These are phyloP conservation scores for Nemania bipapillata DNA, from an alignment of 2,329 filamentous ascomycete genomes.

Conservation along the genomic window DNA sequence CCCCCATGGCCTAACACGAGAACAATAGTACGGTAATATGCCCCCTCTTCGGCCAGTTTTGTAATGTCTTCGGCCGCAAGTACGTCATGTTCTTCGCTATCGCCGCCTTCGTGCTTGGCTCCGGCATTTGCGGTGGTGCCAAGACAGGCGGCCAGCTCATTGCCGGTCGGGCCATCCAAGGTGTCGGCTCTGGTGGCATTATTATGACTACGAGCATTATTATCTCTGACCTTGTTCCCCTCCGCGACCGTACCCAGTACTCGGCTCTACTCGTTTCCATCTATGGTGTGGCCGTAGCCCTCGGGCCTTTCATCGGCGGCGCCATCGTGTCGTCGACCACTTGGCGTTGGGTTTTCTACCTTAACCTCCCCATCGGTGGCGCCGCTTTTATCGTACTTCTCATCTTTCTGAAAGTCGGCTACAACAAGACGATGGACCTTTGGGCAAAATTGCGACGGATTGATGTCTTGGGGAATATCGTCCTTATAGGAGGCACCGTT, in stretches of 20 bases:
- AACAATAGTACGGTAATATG: conserved; percentile 13
- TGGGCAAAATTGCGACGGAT: conserved; percentile 8
- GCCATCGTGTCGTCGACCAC: conserved; percentile 7
- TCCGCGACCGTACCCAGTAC: background rate
- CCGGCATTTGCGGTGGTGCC: conserved; percentile 31
- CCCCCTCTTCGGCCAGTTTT: conserved; percentile 55
- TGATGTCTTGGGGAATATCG: conserved; percentile 6
- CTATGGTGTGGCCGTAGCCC: background rate
- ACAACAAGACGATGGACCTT: conserved; percentile 20
- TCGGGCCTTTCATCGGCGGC: conserved; percentile 17
- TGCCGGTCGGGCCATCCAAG: conserved; percentile 14
- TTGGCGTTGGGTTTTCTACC: conserved; percentile 36
- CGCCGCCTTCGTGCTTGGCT: conserved; percentile 12
- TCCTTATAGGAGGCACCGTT: conserved; percentile 21
- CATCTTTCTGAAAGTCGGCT: conserved; percentile 36
- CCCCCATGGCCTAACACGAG: background rate
- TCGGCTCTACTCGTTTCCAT: conserved; percentile 1
- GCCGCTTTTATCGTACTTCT: conserved; percentile 46
- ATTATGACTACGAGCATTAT: conserved; percentile 8
- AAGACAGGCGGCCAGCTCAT: conserved; percentile 10
- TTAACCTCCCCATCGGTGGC: conserved; percentile 28
- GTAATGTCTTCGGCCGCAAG: conserved; percentile 54
- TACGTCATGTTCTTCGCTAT: background rate
- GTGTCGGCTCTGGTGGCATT: conserved; percentile 11
- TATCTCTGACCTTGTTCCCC: conserved; percentile 5